Conservation (phyloP, 768 basidiomycete species). For the Mycena polygramma region DNA sequence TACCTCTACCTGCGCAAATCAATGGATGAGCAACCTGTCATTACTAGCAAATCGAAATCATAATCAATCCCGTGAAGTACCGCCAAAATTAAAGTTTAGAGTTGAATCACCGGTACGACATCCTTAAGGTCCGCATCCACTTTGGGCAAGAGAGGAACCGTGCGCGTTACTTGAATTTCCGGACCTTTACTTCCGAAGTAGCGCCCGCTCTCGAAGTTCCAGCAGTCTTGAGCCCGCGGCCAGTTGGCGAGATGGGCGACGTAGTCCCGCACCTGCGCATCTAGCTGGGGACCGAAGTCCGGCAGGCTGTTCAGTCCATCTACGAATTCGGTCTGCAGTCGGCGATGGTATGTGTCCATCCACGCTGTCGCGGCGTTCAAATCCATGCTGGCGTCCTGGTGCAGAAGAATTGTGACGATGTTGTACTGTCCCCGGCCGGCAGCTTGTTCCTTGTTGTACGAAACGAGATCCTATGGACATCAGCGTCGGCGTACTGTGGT, state of each 20-base stretch:
- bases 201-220: constrained; percentile 6
- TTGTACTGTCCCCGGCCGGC: not conserved
- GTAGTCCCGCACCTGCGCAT: not conserved
- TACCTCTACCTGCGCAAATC: too few relatives aligned
- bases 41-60: too few relatives aligned
- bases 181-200: constrained; percentile 1
- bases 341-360: not conserved
- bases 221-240: not conserved
- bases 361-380: not conserved
- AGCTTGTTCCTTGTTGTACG: constrained; percentile 1
- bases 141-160: not conserved
- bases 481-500: too few relatives aligned
- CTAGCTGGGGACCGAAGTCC: not conserved
- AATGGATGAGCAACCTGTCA: too few relatives aligned
- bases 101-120: not conserved
- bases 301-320: not conserved
- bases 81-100: not conserved
- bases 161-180: not conserved
- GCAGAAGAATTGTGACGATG: not conserved
- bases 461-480: not conserved
- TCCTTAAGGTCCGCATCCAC: not conserved
- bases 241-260: not conserved
- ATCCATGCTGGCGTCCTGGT: not conserved
- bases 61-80: too few relatives aligned
- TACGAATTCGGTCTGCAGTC: not conserved